Evolutionary conservation across 2,329 filamentous ascomycete species (phyloP), one percentile per base, ranked within the genome.

Genomic region (Aspergillus carbonarius): DNA sequence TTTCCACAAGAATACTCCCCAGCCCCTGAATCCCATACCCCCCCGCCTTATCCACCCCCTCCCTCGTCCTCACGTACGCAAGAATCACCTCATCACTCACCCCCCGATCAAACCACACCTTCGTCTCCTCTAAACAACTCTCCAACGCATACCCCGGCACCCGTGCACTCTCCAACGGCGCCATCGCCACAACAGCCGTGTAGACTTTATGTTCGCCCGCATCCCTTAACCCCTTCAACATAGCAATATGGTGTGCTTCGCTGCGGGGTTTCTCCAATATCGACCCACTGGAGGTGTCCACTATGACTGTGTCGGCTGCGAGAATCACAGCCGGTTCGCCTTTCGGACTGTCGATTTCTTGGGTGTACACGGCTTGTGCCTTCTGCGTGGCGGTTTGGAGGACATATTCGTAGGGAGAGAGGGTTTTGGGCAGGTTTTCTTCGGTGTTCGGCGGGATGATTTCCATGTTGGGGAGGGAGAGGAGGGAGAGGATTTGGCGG

Each of bases 31-130:
- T 85, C 1, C 92, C 95, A 75, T 99, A 99, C 0, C 95, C 95
- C 2, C 95, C 95, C 0, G 95, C 95, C 81, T 98, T 99, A 76
- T 98, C 95, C 10, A 87, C 92, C 1, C 95, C 95, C 80, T 99
- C 95, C 56, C 93, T 83, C 20, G 93, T 97, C 59, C 72, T 70
- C 52, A 83, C 81, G 73, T 83, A 83, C 54, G 84, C 85, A 66
- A 91, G 80, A 59, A 98, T 88, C 65, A 96, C 84, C 60, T 96
- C 92, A 77, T 99, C 93, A 13, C 86, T 86, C 4, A 88, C 81
- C 44, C 83, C 84, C 59, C 81, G 76, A 71, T 92, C 91, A 76
- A 99, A 99, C 71, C 84, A 86, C n/a, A 99, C 95, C 61, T 82
- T 85, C 46, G 93, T 98, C 81, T 96, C 93, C 79, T 98, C 93